Evolutionary conservation across 768 basidiomycete species (phyloP).

Genomic region (Serendipita indica): DNA sequence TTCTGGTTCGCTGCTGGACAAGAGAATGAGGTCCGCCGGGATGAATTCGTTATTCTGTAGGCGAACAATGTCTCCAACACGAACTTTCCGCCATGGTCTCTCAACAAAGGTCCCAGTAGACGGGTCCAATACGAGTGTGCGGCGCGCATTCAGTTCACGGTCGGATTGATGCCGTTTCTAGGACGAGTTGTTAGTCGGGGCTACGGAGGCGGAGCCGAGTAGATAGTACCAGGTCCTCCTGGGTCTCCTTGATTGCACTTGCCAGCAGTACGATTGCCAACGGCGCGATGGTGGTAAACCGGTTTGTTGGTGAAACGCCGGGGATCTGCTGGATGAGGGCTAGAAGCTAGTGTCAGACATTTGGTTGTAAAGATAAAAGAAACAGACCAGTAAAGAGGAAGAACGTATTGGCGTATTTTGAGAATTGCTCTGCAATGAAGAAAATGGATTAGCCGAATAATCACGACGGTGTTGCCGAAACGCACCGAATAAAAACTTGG

Average conservation of each 20-base stretch:
- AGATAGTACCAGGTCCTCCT: slow-evolving; percentile 75
- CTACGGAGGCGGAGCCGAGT: not conserved
- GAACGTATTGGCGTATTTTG: slow-evolving; percentile 96
- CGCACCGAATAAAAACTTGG: slow-evolving; percentile 85
- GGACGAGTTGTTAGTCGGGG: slow-evolving; percentile 9
- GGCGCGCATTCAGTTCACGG: slow-evolving; percentile 72
- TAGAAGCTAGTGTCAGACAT: slow-evolving; percentile 10
- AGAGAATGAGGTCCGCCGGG: slow-evolving; percentile 79
- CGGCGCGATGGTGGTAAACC: slow-evolving; percentile 88
- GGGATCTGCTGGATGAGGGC: slow-evolving; percentile 96
- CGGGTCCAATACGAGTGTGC: slow-evolving; percentile 54
- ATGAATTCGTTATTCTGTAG: slow-evolving; percentile 88
- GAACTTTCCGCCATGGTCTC: slow-evolving; percentile 77
- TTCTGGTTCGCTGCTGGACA: slow-evolving; percentile 89
- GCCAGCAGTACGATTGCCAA: slow-evolving; percentile 78
- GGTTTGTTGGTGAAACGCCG: slow-evolving; percentile 89
- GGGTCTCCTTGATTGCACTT: slow-evolving; percentile 87
- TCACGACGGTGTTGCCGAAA: not conserved
- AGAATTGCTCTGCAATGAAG: slow-evolving; percentile 99
- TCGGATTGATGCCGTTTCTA: slow-evolving; percentile 93
- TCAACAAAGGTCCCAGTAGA: slow-evolving; percentile 45
- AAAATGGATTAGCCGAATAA: not conserved
- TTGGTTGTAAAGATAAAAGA: not conserved
- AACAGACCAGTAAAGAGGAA: slow-evolving; percentile 71
- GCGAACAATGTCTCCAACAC: slow-evolving; percentile 85